Percentiles rank a stretch among this genome's conserved stretches.
These are phyloP conservation scores for Trichoderma aggressivum DNA, from an alignment of 2,329 filamentous ascomycete genomes.

Conservation along the genomic window DNA sequence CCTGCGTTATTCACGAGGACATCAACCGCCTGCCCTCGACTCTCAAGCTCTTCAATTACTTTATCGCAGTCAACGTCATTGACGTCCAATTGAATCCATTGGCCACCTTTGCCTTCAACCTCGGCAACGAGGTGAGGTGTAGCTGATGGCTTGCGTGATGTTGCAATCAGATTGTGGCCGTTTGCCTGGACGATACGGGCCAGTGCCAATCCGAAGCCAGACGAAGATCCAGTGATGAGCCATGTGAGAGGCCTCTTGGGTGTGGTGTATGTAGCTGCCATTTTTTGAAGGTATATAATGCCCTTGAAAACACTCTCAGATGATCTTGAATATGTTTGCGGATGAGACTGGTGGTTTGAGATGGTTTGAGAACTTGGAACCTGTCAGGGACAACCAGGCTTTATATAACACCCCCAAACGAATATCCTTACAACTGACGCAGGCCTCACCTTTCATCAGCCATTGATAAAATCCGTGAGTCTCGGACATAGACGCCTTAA, in stretches of 20 bases:
- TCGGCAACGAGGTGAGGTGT: background rate
- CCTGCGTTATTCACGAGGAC: conserved; percentile 10
- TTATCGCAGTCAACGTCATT: background rate
- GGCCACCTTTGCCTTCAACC: background rate
- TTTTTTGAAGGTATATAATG: background rate
- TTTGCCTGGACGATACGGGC: conserved; percentile 5
- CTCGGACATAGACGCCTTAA: background rate
- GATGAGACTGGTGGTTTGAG: background rate
- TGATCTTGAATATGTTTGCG: background rate
- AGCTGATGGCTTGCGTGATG: background rate
- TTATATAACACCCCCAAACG: background rate
- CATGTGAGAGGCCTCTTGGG: background rate
- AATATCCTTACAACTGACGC: background rate
- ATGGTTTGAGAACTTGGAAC: background rate
- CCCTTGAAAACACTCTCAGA: background rate
- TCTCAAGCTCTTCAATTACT: background rate
- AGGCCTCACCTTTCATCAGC: background rate
- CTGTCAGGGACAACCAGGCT: background rate
- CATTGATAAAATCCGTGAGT: background rate
- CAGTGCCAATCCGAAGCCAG: conserved; percentile 1
- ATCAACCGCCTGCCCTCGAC: background rate
- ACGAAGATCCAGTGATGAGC: conserved; percentile 9
- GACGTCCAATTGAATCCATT: background rate
- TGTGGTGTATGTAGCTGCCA: background rate
- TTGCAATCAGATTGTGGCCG: background rate